A percentile compares a stretch with the other conserved stretches of the same genome.
These are phyloP conservation scores for Agrostemma githago DNA, from an alignment of 148 eudicot genomes.

Conservation along the genomic window DNA sequence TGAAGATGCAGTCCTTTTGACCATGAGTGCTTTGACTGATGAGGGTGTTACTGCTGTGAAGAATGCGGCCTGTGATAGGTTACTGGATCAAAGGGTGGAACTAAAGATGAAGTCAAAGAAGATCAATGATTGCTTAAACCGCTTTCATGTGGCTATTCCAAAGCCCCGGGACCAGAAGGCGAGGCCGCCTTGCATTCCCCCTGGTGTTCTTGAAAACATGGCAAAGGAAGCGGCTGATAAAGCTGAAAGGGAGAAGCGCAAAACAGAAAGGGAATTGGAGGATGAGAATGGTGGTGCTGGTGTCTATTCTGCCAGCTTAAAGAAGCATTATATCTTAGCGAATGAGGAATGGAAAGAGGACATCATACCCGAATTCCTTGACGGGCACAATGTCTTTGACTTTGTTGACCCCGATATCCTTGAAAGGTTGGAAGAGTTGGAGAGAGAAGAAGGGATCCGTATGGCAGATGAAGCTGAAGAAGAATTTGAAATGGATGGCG, in stretches of 20 bases:
- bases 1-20: constrained; percentile 65
- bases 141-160: constrained; percentile 87
- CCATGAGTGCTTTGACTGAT: constrained; percentile 87
- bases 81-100: constrained; percentile 87
- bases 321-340: constrained; percentile 72
- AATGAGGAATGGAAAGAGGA: constrained; percentile 91
- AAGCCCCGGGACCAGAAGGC: constrained; percentile 78
- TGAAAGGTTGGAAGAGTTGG: constrained; percentile 82
- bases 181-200: constrained; percentile 77
- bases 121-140: constrained; percentile 79
- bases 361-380: constrained; percentile 75
- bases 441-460: constrained; percentile 69
- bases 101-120: constrained; percentile 91
- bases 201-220: constrained; percentile 64
- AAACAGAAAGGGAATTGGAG: constrained; percentile 76
- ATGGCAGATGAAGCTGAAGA: constrained; percentile 61
- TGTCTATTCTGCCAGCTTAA: constrained; percentile 86
- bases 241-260: constrained; percentile 42
- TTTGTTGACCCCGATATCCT: constrained; percentile 84
- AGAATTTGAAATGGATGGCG: constrained; percentile 76
- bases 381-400: constrained; percentile 88
- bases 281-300: constrained; percentile 95
- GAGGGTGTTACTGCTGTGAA: constrained; percentile 80
- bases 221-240: constrained; percentile 51
- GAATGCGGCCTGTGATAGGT: constrained; percentile 89